phyloP scores from a whole-genome alignment of 306 rosid species.

The Cicer pinnatifidum region DNA sequence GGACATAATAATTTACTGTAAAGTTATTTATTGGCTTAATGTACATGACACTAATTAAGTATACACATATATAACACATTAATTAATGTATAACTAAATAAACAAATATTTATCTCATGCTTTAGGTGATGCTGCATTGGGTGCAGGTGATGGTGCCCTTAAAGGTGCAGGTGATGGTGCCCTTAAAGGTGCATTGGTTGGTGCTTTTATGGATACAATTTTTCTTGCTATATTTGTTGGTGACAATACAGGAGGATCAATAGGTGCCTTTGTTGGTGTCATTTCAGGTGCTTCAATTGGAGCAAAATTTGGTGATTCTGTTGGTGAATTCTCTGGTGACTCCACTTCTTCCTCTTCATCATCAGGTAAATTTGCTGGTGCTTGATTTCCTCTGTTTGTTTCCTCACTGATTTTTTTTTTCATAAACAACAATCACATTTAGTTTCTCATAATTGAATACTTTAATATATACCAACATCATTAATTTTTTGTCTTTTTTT shows the following conservation, averaged over 20 bases:
- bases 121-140: background rate
- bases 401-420: background rate
- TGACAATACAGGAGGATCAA: background rate
- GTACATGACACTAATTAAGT: too few species aligned
- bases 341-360: background rate
- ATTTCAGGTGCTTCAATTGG: background rate
- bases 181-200: slow-evolving; percentile 6
- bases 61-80: too few species aligned
- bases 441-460: background rate
- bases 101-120: background rate
- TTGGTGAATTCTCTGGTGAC: background rate
- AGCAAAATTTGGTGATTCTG: background rate
- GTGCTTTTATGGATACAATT: background rate
- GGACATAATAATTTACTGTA: too few species aligned
- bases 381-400: background rate
- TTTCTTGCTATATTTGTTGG: background rate
- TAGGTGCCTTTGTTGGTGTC: background rate
- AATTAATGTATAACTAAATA: background rate
- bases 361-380: background rate
- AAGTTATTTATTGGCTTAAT: too few species aligned
- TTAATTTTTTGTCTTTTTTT: background rate
- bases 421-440: background rate
- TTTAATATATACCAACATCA: slow-evolving; percentile 7
- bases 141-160: background rate
- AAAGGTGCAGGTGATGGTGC: slow-evolving; percentile 29